phyloP scores from a whole-genome alignment of 352 stramenopile genomes.

The Elongisporangium prolatum region DNA sequence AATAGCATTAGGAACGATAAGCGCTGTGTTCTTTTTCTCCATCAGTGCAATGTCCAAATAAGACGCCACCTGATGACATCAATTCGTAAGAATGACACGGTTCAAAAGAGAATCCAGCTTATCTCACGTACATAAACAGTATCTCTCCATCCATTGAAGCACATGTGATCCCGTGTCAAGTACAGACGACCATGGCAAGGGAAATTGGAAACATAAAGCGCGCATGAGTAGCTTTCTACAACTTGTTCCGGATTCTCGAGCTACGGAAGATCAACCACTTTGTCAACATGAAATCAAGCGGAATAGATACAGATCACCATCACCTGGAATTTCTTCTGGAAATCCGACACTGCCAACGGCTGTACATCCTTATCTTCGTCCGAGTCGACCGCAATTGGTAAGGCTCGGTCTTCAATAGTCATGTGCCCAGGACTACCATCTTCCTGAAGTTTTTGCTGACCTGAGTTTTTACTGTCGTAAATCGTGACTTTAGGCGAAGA shows the following conservation, averaged over 20 bases:
- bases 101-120: no score
- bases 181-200: constrained; percentile 79
- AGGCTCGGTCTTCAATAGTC: not conserved
- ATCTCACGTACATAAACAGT: constrained; percentile 72
- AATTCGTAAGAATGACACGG: no score
- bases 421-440: not conserved
- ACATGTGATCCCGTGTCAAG: constrained; percentile 67
- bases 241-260: constrained; percentile 69
- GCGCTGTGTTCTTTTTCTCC: constrained; percentile 82
- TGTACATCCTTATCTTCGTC: constrained; percentile 43
- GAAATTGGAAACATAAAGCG: constrained; percentile 76
- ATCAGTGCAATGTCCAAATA: constrained; percentile 68
- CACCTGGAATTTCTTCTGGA: constrained; percentile 84
- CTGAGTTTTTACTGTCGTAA: not conserved
- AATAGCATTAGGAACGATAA: constrained; percentile 84
- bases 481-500: not conserved
- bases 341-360: constrained; percentile 55
- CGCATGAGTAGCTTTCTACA: constrained; percentile 81
- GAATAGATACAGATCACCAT: constrained; percentile 1
- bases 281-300: constrained; percentile 1
- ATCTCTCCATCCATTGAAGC: constrained; percentile 79
- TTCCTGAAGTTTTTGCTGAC: not conserved
- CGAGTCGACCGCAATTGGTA: not conserved
- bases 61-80: constrained; percentile 41
- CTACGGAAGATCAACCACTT: constrained; percentile 16